These are phyloP conservation scores for Tolypocladium pustulatum DNA, from an alignment of 2,329 filamentous ascomycete species.

Conservation along the genomic window DNA sequence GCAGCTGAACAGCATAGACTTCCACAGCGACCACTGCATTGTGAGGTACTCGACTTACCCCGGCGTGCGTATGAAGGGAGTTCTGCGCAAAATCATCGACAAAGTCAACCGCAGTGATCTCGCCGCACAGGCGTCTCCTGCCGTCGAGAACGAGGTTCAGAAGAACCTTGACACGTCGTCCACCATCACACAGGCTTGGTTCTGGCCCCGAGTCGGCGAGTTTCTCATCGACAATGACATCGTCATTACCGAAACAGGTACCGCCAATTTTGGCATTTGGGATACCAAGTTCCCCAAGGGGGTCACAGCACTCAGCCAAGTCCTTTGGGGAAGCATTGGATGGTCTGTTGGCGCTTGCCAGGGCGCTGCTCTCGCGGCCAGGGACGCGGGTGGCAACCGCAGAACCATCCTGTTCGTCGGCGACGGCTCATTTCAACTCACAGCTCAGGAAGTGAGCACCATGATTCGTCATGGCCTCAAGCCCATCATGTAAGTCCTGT, in stretches of 20 bases:
- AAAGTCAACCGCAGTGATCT: conserved; percentile 48
- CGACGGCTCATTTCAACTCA: conserved; percentile 79
- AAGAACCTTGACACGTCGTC: conserved; percentile 27
- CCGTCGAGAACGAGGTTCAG: conserved; percentile 39
- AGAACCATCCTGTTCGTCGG: conserved; percentile 81
- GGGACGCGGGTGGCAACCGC: conserved; percentile 47
- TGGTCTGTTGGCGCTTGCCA: conserved; percentile 50
- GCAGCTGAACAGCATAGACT: conserved; percentile 68
- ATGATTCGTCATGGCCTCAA: conserved; percentile 68
- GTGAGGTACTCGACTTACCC: conserved; percentile 74
- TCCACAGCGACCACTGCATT: conserved; percentile 63
- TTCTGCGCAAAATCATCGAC: conserved; percentile 60
- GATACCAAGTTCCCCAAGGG: conserved; percentile 67
- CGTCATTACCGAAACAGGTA: conserved; percentile 79
- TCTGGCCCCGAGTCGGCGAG: conserved; percentile 68
- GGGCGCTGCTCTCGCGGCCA: conserved; percentile 62
- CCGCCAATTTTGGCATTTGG: conserved; percentile 80
- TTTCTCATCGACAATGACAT: conserved; percentile 67
- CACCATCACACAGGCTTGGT: conserved; percentile 57
- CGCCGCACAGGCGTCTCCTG: conserved; percentile 40
- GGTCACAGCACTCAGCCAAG: conserved; percentile 74
- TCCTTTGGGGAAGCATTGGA: conserved; percentile 59
- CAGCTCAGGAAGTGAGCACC: conserved; percentile 72
- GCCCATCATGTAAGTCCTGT: conserved; percentile 56
- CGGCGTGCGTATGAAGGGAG: conserved; percentile 65